These are phyloP conservation scores for Eucalyptus paniculata DNA, from an alignment of 345 rosid genomes.

Conservation along the genomic window DNA sequence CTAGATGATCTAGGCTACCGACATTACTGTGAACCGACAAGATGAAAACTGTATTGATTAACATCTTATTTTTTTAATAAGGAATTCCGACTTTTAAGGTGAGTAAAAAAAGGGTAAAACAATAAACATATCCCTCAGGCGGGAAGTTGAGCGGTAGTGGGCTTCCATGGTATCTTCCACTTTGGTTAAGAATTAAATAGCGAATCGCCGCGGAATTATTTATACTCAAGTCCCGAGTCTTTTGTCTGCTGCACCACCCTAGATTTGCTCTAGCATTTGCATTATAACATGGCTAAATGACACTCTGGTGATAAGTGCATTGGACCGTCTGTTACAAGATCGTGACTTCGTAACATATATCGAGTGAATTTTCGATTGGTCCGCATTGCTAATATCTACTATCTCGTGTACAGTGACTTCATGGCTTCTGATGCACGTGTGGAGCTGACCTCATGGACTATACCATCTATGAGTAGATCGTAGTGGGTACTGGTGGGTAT, in stretches of 20 bases:
- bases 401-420: background rate
- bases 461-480: background rate
- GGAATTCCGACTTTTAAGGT: background rate
- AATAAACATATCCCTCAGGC: background rate
- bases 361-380: background rate
- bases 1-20: no score
- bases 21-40: background rate
- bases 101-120: background rate
- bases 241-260: background rate
- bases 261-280: background rate
- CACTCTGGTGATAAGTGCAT: no score
- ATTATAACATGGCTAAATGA: background rate
- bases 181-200: background rate
- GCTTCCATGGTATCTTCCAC: background rate
- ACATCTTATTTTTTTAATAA: background rate
- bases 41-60: background rate
- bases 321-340: background rate
- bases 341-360: background rate
- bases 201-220: background rate
- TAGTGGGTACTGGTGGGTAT: background rate
- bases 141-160: background rate
- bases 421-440: fast-evolving
- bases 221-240: background rate
- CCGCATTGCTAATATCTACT: fast-evolving
- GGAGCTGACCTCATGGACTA: background rate